These are phyloP conservation scores for Postia placenta DNA, from an alignment of 768 basidiomycete genomes.

Conservation along the genomic window DNA sequence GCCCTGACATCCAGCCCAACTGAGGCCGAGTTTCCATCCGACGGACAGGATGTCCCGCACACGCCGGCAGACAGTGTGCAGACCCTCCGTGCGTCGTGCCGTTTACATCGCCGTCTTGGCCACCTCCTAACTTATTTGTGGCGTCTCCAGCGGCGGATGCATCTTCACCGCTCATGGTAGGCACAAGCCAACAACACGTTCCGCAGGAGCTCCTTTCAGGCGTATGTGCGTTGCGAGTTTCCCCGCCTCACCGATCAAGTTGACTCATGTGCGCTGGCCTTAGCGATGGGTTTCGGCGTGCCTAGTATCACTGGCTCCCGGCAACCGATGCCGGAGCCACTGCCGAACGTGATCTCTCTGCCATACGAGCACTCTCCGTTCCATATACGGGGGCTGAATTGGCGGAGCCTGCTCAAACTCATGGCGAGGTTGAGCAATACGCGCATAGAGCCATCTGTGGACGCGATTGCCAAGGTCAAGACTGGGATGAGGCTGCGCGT, in stretches of 20 bases:
- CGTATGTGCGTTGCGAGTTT: slow-evolving; percentile 44
- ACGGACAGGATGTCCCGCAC: too few relatives aligned
- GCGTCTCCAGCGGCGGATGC: neutral
- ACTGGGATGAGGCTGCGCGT: slow-evolving; percentile 57
- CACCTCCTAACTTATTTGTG: neutral
- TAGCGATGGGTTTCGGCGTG: slow-evolving; percentile 63
- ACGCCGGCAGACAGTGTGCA: neutral
- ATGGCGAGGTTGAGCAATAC: slow-evolving; percentile 71
- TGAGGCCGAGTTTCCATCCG: too few relatives aligned
- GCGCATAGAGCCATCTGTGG: slow-evolving; percentile 63
- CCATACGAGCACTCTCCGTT: slow-evolving; percentile 63
- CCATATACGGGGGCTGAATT: slow-evolving; percentile 68
- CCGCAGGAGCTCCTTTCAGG: slow-evolving; percentile 16
- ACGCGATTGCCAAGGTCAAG: slow-evolving; percentile 54
- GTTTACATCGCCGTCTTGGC: neutral
- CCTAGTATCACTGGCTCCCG: slow-evolving; percentile 47
- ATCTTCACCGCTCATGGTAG: neutral
- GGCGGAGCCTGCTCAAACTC: slow-evolving; percentile 68
- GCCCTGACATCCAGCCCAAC: too few relatives aligned
- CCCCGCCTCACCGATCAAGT: neutral
- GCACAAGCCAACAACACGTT: neutral
- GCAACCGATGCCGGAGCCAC: slow-evolving; percentile 41
- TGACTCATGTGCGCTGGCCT: neutral
- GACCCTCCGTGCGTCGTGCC: neutral
- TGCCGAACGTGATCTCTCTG: slow-evolving; percentile 72